Percentiles rank a stretch among this genome's conserved stretches.
phyloP scores from a whole-genome alignment of 2,329 filamentous ascomycete genomes.

The Colletotrichum abscissum region DNA sequence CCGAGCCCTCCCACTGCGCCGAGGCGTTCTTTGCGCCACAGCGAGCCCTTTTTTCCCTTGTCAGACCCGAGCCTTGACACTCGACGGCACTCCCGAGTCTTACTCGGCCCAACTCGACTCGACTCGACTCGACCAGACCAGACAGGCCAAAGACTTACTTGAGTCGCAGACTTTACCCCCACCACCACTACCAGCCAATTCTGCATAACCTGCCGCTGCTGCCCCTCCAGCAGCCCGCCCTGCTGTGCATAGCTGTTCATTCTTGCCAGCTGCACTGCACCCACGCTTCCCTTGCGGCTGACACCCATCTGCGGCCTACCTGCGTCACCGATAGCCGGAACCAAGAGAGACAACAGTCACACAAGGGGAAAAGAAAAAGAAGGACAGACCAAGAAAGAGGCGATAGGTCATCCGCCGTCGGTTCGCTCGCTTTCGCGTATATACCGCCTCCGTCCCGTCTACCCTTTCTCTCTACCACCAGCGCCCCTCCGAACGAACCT shows the following conservation, averaged over 20 bases:
- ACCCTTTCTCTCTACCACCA: slow-evolving; percentile 1
- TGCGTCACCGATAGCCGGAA: slow-evolving; percentile 23
- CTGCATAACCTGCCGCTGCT: slow-evolving; percentile 27
- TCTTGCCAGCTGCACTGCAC: slow-evolving; percentile 5
- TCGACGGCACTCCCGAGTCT: slow-evolving; percentile 22
- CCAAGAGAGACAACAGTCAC: neutral
- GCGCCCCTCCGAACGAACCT: slow-evolving; percentile 3
- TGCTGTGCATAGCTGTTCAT: neutral
- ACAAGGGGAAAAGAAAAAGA: neutral
- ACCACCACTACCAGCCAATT: slow-evolving; percentile 4
- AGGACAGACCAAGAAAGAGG: slow-evolving; percentile 9
- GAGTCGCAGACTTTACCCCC: slow-evolving; percentile 18
- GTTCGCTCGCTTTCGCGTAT: slow-evolving; percentile 28
- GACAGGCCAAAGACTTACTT: no score
- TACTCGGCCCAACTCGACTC: slow-evolving; percentile 10
- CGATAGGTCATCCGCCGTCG: slow-evolving; percentile 3
- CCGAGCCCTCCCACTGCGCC: slow-evolving; percentile 34
- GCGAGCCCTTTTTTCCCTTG: slow-evolving; percentile 28
- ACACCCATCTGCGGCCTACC: slow-evolving; percentile 14
- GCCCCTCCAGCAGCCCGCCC: neutral
- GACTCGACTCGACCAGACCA: slow-evolving; percentile 12
- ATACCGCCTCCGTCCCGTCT: slow-evolving; percentile 20
- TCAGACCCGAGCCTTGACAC: slow-evolving; percentile 24
- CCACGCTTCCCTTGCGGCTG: slow-evolving; percentile 18
- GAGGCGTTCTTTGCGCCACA: slow-evolving; percentile 39